These are phyloP conservation scores for Russula olivacea DNA, from an alignment of 768 basidiomycete genomes.

Conservation along the genomic window DNA sequence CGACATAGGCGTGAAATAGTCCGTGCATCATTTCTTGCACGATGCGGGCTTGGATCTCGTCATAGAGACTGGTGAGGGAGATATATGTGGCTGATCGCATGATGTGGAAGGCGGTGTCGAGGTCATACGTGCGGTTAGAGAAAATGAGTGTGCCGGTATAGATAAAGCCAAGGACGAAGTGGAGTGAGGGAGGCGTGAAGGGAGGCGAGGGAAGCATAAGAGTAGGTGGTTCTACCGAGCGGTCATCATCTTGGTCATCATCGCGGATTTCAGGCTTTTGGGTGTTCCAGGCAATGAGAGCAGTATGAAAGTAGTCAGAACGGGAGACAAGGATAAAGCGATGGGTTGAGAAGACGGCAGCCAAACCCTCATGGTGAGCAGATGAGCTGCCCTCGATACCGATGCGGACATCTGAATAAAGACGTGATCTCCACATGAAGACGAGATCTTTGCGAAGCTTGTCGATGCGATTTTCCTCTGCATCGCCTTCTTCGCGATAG, in stretches of 20 bases:
- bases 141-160: conserved; percentile 94
- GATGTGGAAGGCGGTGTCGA: conserved; percentile 86
- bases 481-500: conserved; percentile 39
- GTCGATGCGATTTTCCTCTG: conserved; percentile 59
- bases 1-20: conserved; percentile 76
- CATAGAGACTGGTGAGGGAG: conserved; percentile 59
- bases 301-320: conserved; percentile 78
- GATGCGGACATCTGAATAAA: conserved; percentile 89
- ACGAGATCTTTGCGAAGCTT: conserved; percentile 90
- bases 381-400: conserved; percentile 65
- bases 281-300: conserved; percentile 64
- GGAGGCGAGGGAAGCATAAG: conserved; percentile 83
- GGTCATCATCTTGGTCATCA: conserved; percentile 28
- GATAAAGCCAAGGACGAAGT: conserved; percentile 91
- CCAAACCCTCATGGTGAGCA: conserved; percentile 58
- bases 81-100: conserved; percentile 81
- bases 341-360: conserved; percentile 86
- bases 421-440: conserved; percentile 93
- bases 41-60: conserved; percentile 78
- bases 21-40: conserved; percentile 88
- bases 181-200: conserved; percentile 89
- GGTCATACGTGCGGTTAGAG: conserved; percentile 88
- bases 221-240: conserved; percentile 44
- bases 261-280: conserved; percentile 31
- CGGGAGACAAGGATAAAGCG: conserved; percentile 89